A percentile compares a stretch with the other conserved stretches of the same genome.
These are phyloP conservation scores for Vicia sativa DNA, from an alignment of 306 rosid genomes.

Conservation along the genomic window DNA sequence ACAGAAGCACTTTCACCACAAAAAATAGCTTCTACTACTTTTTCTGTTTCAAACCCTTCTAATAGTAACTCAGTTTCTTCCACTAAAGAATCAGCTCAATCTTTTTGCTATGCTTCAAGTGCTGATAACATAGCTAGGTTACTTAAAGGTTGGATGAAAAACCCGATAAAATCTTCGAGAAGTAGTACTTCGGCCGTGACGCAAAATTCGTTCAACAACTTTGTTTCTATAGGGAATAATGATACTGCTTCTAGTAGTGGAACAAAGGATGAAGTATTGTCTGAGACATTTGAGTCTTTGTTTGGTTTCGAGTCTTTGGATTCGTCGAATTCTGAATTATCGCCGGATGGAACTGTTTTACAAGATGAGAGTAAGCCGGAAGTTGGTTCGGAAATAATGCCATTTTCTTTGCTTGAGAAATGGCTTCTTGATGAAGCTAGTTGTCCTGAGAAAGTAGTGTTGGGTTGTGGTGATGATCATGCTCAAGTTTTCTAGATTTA, in stretches of 20 bases:
- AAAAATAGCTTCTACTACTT: constrained; percentile 25
- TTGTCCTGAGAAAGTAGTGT: constrained; percentile 47
- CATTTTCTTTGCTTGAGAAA: constrained; percentile 73
- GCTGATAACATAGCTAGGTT: constrained; percentile 74
- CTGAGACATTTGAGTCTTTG: constrained; percentile 56
- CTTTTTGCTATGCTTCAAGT: constrained; percentile 64
- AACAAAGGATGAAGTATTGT: constrained; percentile 36
- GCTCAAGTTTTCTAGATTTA: constrained; percentile 39
- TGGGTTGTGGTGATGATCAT: constrained; percentile 19
- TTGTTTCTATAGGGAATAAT: constrained; percentile 34
- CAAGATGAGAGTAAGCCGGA: constrained; percentile 63
- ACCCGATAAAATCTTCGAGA: constrained; percentile 48
- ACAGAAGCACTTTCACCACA: constrained; percentile 81
- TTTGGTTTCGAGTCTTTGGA: constrained; percentile 65
- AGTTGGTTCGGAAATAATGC: constrained; percentile 43
- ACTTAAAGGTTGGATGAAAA: constrained; percentile 76
- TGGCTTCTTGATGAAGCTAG: constrained; percentile 80
- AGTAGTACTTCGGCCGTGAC: constrained; percentile 40
- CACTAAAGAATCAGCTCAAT: constrained; percentile 33
- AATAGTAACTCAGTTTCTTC: constrained; percentile 36
- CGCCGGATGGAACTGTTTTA: constrained; percentile 58
- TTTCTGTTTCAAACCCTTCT: constrained; percentile 37
- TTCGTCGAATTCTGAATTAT: constrained; percentile 63
- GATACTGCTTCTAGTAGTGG: constrained; percentile 63
- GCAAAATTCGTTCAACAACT: constrained; percentile 43